Base-by-base conservation (phyloP, 192 early-diverging fungal species). In the Coemansia sp. region DNA sequence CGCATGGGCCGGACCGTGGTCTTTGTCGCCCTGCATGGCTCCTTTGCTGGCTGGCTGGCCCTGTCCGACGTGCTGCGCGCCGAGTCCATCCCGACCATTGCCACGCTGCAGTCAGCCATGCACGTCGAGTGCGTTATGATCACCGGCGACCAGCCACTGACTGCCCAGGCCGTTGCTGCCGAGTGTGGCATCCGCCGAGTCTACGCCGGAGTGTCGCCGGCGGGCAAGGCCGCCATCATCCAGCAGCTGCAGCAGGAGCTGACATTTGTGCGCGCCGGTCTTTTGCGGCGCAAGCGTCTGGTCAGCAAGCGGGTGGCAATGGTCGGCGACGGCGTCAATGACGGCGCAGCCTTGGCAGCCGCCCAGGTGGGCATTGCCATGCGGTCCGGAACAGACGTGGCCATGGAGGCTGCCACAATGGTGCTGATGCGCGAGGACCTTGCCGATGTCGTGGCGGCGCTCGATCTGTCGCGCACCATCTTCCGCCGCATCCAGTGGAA, bases 251-350 rank as follows among this genome's bases (percentile, higher is more conserved):
- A 95, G 58, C n/a, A 54, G 14, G 69, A 82, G 11, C 62, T 65
- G 3, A 63, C 65, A 10, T 48, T 69, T 29, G 34, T 24, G 26
- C 58, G 41, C 29, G 38, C 33, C 0, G 29, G 66, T 15, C 12
- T 61, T 27, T 17, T 70, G 24, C 17, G 39, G 19, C 38, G 62
- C 15, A 29, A 15, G 18, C 39, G 21, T 7, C 19, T 59, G 4
- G 40, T 19, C 9, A 17, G 11, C 3, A 64, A 67, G 61, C 78
- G 82, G 12, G 67, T 86, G 56, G 96, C 95, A 5, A 94, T 98
- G 91, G 89, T 97, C 2, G 96, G 96, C 12, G 96, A 98, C 68
- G 96, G 96, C 35, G 88, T 95, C 67, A 98, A 98, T 59, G 96
- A 98, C 60, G 91, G 93, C 8, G 93, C 93, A 18, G 90, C 93